Conservation (phyloP, 345 rosid genomes). For the Erodium maritimum region DNA sequence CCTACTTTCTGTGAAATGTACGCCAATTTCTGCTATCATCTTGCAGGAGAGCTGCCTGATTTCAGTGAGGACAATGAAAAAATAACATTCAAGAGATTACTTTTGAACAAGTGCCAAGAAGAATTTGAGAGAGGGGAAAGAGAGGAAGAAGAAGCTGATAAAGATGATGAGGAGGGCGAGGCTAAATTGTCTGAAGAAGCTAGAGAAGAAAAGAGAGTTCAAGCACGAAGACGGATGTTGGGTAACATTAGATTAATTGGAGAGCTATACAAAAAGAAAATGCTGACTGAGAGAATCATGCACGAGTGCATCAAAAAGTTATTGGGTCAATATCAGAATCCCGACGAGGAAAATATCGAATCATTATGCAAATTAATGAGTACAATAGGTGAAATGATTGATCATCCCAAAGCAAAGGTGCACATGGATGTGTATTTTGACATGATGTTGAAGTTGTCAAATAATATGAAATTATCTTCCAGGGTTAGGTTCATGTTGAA, state of each 20-base stretch:
- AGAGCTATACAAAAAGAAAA: conserved; percentile 81
- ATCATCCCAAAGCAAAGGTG: conserved; percentile 53
- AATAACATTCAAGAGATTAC: conserved; percentile 4
- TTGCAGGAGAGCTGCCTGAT: neutral
- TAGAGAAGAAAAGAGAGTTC: conserved; percentile 76
- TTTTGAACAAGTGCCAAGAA: neutral
- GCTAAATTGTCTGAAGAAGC: conserved; percentile 57
- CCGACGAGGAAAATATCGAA: conserved; percentile 89
- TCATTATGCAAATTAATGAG: conserved; percentile 89
- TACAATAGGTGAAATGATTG: conserved; percentile 88
- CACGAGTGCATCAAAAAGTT: conserved; percentile 70
- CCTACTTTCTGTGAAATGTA: conserved; percentile 11
- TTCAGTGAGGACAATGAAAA: conserved; percentile 2
- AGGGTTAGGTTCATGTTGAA: conserved; percentile 91
- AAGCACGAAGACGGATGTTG: conserved; percentile 82
- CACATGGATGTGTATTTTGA: conserved; percentile 76
- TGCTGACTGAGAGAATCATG: conserved; percentile 95
- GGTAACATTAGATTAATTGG: conserved; percentile 97
- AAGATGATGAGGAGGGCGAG: conserved; percentile 23
- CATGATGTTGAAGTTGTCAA: conserved; percentile 50
- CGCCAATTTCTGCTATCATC: conserved; percentile 7
- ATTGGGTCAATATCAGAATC: conserved; percentile 61
- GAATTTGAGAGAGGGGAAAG: conserved; percentile 50
- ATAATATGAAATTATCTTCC: conserved; percentile 60
- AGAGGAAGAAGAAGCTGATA: conserved; percentile 44